These are phyloP conservation scores for Saturnispora quitensis DNA, from an alignment of 805 yeast genomes.

Conservation along the genomic window DNA sequence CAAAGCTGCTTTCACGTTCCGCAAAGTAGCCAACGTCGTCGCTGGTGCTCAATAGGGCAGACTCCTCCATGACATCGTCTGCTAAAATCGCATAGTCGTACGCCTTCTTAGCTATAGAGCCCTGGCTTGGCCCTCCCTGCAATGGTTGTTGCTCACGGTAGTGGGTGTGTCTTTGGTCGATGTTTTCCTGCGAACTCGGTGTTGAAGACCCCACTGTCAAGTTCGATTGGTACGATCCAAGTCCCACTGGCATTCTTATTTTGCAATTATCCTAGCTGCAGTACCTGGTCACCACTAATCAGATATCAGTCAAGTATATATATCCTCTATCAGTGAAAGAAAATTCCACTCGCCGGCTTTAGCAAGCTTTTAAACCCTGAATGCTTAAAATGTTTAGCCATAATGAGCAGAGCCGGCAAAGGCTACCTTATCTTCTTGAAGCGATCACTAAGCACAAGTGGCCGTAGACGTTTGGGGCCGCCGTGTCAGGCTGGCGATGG, in stretches of 20 bases:
- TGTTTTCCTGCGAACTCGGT: not conserved
- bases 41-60: constrained; percentile 24
- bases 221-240: not conserved
- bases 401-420: no score
- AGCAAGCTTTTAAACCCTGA: not conserved
- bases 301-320: not conserved
- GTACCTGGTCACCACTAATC: not conserved
- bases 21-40: constrained; percentile 22
- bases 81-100: constrained; percentile 8
- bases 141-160: constrained; percentile 1
- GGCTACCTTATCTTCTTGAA: no score
- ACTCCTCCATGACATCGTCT: constrained; percentile 33
- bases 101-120: not conserved
- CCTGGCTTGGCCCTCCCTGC: not conserved
- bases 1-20: constrained; percentile 10
- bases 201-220: not conserved
- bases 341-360: not conserved
- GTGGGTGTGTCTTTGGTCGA: not conserved
- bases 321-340: not conserved
- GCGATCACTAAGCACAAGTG: no score
- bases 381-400: not conserved
- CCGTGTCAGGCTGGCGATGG: no score
- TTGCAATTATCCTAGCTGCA: not conserved
- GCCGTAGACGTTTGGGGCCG: no score
- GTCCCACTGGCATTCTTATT: not conserved